Base-by-base conservation (phyloP, 2,329 filamentous ascomycete species). In the Juglanconis oblonga region DNA sequence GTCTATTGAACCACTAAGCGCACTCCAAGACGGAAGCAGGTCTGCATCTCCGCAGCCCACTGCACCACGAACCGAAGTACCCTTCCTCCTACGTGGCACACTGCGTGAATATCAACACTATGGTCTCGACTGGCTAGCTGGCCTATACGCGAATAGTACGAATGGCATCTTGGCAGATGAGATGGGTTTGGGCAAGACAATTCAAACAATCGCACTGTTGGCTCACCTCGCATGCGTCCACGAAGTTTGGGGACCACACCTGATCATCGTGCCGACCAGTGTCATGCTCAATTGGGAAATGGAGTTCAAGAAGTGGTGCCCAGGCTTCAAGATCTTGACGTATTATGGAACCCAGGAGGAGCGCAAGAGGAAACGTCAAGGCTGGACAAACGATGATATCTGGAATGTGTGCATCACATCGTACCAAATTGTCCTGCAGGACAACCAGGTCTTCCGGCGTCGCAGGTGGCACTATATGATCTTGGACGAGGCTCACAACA, bases 201-300 rank as follows among this genome's bases (percentile, higher is more conserved):
- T 99, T 51, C 95, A 99, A 72, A 99, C 95, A 0, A 99, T 99
- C 68, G 89, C 96, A 3, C 79, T 99, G 3, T 81, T 99, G 42
- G 95, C 95, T 4, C 94, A 99, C 72, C 81, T 99, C 40, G 95
- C 96, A 8, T 93, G 93, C 64, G 84, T 92, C 44, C 90, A 97
- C 70, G 87, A 92, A 69, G 87, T 96, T 5, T 99, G 95, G 96
- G 95, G 96, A 0, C 92, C 95, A 1, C 95, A 99, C 78, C 79
- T 99, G 31, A 91, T 99, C 52, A 90, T 99, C 62, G 95, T 99
- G 2, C 95, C 95, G 1, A 99, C 95, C 2, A 98, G 93, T 74
- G 96, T 99, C 52, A 97, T 99, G 83, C 85, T 99, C 65, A 99
- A 99, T 71, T 99, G 95, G 95, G 96, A 99, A 73, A 98, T 98